phyloP scores from a whole-genome alignment of 2,329 filamentous ascomycete genomes.

The Exophiala phaeomuriformis region DNA sequence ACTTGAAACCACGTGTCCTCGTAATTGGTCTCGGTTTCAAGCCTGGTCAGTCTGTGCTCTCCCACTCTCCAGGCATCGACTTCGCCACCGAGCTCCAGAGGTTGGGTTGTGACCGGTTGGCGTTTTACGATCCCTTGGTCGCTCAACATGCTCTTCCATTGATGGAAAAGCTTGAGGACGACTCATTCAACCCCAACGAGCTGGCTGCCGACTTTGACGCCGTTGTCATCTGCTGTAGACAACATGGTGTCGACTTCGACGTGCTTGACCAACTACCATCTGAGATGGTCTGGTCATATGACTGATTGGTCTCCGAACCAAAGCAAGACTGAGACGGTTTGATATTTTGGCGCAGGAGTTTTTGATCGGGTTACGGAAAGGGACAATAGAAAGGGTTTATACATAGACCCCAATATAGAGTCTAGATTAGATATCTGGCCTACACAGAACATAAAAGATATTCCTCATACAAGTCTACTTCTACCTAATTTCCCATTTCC shows the following conservation, averaged over 20 bases:
- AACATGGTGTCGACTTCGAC: constrained; percentile 9
- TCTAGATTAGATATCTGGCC: too few species aligned
- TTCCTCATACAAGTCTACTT: too few species aligned
- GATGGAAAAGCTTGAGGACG: constrained; percentile 20
- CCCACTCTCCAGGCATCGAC: constrained; percentile 14
- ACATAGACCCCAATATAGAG: too few species aligned
- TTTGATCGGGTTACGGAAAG: too few species aligned
- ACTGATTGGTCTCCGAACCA: background rate
- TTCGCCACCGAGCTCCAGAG: constrained; percentile 10
- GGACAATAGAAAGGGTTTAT: too few species aligned
- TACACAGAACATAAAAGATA: too few species aligned
- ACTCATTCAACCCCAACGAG: constrained; percentile 4
- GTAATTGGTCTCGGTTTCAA: constrained; percentile 21
- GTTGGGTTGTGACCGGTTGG: constrained; percentile 7
- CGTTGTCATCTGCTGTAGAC: constrained; percentile 36
- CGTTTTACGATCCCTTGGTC: constrained; percentile 17
- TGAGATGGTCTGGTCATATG: constrained; percentile 13
- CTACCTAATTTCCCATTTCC: too few species aligned
- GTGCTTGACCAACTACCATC: constrained; percentile 2
- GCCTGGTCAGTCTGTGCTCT: constrained; percentile 20
- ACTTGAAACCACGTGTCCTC: constrained; percentile 12
- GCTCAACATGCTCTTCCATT: constrained; percentile 3
- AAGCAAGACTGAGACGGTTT: background rate
- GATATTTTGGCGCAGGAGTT: too few species aligned
- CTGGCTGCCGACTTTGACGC: constrained; percentile 39